phyloP scores from a whole-genome alignment of 179 eudicot species.

The Silene coronaria region DNA sequence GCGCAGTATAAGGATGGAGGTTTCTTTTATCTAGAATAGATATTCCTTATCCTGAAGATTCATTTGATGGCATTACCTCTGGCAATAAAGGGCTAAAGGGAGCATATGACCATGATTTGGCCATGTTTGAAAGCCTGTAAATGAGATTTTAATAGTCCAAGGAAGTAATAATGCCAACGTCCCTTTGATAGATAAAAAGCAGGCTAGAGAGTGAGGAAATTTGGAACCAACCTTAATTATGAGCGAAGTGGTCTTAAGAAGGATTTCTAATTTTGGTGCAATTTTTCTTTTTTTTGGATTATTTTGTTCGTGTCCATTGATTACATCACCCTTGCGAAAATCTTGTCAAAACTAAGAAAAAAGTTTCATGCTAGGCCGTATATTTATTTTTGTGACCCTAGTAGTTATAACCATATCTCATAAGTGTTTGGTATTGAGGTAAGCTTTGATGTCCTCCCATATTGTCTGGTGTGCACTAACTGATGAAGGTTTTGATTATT shows the following conservation, averaged over 20 bases:
- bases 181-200: not conserved
- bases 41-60: not conserved
- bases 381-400: constrained; percentile 1
- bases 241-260: not conserved
- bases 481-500: not conserved
- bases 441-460: not conserved
- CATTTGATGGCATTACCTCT: not conserved
- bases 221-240: too few species aligned
- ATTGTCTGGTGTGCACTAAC: not conserved
- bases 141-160: not conserved
- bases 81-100: not conserved
- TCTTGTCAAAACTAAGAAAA: not conserved
- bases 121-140: not conserved
- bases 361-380: not conserved
- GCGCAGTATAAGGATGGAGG: not conserved
- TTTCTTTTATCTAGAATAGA: not conserved
- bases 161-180: not conserved
- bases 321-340: not conserved
- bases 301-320: not conserved
- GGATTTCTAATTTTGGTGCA: not conserved
- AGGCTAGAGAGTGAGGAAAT: not conserved
- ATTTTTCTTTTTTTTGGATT: not conserved
- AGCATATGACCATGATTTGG: not conserved
- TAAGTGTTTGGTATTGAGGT: constrained; percentile 4
- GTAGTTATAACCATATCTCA: not conserved